Conservation (phyloP, 306 rosid genomes). For the Fragaria ananassa region DNA sequence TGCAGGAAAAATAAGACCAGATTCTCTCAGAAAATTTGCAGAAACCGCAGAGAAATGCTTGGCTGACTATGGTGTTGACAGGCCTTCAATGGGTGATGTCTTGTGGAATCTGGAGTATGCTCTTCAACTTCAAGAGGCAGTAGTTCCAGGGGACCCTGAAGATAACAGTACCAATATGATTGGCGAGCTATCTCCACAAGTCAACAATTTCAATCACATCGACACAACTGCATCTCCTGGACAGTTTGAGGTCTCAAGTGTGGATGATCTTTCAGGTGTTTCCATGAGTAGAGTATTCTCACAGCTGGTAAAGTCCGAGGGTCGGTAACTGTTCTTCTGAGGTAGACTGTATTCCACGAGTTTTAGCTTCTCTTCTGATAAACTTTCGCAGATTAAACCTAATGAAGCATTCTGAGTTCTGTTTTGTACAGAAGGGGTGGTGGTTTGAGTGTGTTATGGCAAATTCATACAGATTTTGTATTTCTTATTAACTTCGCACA, state of each 20-base stretch:
- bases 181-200: slow-evolving; percentile 73
- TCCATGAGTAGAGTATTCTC: slow-evolving; percentile 92
- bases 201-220: slow-evolving; percentile 49
- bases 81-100: slow-evolving; percentile 93
- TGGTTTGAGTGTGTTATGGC: slow-evolving; percentile 26
- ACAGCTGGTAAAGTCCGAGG: slow-evolving; percentile 80
- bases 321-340: slow-evolving; percentile 47
- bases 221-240: slow-evolving; percentile 42
- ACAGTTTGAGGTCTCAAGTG: slow-evolving; percentile 37
- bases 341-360: slow-evolving; percentile 6
- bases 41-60: slow-evolving; percentile 91
- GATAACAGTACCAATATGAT: slow-evolving; percentile 85
- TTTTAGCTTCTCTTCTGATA: slow-evolving; percentile 20
- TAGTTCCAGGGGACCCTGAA: slow-evolving; percentile 61
- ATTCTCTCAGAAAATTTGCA: slow-evolving; percentile 77
- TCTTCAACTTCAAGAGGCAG: slow-evolving; percentile 78
- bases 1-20: slow-evolving; percentile 61
- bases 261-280: slow-evolving; percentile 79
- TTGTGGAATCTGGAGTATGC: slow-evolving; percentile 86
- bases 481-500: background rate
- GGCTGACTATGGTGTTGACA: slow-evolving; percentile 75
- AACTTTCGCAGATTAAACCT: slow-evolving; percentile 16
- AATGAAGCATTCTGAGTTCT: slow-evolving; percentile 19
- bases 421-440: slow-evolving; percentile 28
- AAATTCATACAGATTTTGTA: slow-evolving; percentile 14